Conservation (phyloP, 148 eudicot genomes). For the Camellia japonica region DNA sequence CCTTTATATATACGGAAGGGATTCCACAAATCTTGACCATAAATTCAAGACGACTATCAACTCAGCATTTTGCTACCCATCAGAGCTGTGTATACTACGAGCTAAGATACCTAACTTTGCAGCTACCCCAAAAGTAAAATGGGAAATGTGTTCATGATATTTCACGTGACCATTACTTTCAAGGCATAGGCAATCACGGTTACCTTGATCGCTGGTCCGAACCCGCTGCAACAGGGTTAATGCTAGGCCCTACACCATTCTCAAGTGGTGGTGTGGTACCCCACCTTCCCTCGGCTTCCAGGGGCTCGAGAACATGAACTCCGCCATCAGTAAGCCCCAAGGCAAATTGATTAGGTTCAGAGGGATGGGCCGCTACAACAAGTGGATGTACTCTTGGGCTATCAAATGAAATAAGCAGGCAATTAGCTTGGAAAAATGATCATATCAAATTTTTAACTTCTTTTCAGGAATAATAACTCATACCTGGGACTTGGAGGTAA, state of each 20-base stretch:
- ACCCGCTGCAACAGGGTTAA: constrained; percentile 31
- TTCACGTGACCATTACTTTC: neutral
- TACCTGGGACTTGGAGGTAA: constrained; percentile 51
- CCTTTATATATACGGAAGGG: constrained; percentile 14
- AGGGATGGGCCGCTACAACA: constrained; percentile 68
- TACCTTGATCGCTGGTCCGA: constrained; percentile 47
- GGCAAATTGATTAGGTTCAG: constrained; percentile 61
- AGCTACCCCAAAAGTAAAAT: constrained; percentile 8
- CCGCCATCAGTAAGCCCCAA: constrained; percentile 75
- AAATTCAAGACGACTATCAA: constrained; percentile 5
- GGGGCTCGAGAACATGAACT: constrained; percentile 66
- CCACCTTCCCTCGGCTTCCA: constrained; percentile 69
- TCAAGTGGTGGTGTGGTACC: constrained; percentile 45
- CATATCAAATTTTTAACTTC: neutral
- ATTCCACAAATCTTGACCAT: neutral
- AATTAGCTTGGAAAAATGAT: neutral
- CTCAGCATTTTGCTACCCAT: constrained; percentile 1
- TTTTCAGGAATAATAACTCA: neutral
- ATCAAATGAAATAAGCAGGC: constrained; percentile 13
- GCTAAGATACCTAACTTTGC: neutral
- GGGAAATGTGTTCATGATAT: constrained; percentile 5
- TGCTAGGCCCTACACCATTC: constrained; percentile 50
- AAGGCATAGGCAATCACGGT: neutral
- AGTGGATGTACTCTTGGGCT: constrained; percentile 50
- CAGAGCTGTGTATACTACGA: constrained; percentile 1